Base-by-base conservation (phyloP, 1,284 basidiomycete genomes). In the Apiotrichum sp. region DNA sequence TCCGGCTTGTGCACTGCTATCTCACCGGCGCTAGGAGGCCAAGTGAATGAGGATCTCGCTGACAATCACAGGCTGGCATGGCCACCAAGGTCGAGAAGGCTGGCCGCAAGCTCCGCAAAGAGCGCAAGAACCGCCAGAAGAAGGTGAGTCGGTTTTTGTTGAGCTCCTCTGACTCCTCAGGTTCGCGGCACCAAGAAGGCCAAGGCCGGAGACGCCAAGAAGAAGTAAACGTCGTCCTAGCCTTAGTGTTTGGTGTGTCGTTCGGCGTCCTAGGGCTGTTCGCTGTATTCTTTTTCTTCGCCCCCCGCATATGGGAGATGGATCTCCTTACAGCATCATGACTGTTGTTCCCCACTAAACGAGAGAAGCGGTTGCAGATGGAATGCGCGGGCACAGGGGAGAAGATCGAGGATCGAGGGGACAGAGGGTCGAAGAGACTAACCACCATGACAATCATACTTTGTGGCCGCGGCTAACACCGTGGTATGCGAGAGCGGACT, bases 91-190 rank as follows among this genome's bases (percentile, higher is more conserved):
- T 89, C 65, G 88, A 92, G 57, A 93, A 88, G 80, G 81, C 95
- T 59, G 49, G 90, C 68, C 89, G 96, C 74, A 98, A 98, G 80
- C 86, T 98, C 78, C 87, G 96, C 79, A 98, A 98, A 83, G 96
- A 98, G 84, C 86, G 96, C 73, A 99, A 99, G 86, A 99, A 99
- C 82, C 87, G 96, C 77, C 84, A 88, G 64, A 97, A 97, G 87
- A 96, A 96, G 87, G 92, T 89, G 56, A 16, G 78, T 48, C n/a
- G n/a, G n/a, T n/a, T n/a, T n/a, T n/a, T n/a, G n/a, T n/a, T n/a
- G n/a, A 16, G 36, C 14, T 33, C 2, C 33, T 13, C 50, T 52
- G 32, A 52, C 45, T 8, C 16, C 5, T 31, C 42, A 60, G 58
- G 31, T 56, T 42, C 59, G 59, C 42, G 59, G 59, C 46, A 58